phyloP scores from a whole-genome alignment of 495 filamentous ascomycete genomes.

The Aspergillus cavernicola region DNA sequence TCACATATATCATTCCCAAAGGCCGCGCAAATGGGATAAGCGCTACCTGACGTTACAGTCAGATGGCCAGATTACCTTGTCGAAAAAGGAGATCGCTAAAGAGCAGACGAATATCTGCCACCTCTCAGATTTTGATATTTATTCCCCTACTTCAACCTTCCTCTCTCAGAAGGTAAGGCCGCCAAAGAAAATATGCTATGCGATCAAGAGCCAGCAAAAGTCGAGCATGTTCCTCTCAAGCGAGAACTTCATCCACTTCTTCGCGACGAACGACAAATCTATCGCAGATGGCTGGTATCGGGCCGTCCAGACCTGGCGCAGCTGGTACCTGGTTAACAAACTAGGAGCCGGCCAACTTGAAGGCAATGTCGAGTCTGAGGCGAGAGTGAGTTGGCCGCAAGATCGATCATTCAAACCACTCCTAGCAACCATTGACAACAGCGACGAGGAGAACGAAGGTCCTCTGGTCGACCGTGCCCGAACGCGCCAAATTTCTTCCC shows the following conservation, averaged over 20 bases:
- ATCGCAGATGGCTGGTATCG: constrained; percentile 65
- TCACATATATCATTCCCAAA: constrained; percentile 75
- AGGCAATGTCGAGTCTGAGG: constrained; percentile 20
- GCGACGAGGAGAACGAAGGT: constrained; percentile 6
- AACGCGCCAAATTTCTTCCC: constrained; percentile 24
- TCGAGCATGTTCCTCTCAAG: constrained; percentile 76
- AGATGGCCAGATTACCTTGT: constrained; percentile 70
- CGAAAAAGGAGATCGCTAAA: constrained; percentile 60
- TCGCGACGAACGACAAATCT: constrained; percentile 68
- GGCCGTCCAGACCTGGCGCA: constrained; percentile 74
- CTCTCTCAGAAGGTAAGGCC: constrained; percentile 62
- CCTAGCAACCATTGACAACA: constrained; percentile 43
- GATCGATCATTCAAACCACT: constrained; percentile 50
- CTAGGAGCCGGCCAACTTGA: constrained; percentile 50
- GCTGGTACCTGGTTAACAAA: constrained; percentile 76
- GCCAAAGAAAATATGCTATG: constrained; percentile 78
- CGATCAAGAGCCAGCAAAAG: constrained; percentile 92
- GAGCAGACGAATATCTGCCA: constrained; percentile 73
- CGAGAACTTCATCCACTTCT: constrained; percentile 87
- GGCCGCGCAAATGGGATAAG: constrained; percentile 81
- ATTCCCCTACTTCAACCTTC: constrained; percentile 64
- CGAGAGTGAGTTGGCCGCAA: constrained; percentile 21
- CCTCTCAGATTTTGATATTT: constrained; percentile 91
- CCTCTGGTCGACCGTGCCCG: constrained; percentile 10
- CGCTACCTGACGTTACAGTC: constrained; percentile 68